Conservation (phyloP, 2,329 filamentous ascomycete species). For the Hymenotorrendiella dingleyae region DNA sequence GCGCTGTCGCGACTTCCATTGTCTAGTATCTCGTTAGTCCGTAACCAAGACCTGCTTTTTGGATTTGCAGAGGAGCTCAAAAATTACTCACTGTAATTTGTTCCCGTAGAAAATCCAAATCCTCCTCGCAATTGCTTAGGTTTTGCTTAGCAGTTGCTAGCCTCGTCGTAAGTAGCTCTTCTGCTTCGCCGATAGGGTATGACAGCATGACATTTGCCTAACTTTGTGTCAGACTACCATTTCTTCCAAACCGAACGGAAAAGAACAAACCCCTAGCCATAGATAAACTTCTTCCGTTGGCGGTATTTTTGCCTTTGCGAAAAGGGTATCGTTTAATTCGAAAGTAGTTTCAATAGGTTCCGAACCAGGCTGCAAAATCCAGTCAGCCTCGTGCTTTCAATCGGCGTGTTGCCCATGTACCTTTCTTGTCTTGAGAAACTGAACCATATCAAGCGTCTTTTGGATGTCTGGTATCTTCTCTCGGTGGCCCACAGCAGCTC, state of each 20-base stretch:
- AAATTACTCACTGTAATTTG: constrained; percentile 75
- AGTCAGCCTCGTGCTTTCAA: constrained; percentile 11
- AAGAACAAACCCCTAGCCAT: constrained; percentile 76
- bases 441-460: constrained; percentile 89
- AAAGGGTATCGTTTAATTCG: constrained; percentile 93
- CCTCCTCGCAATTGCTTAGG: constrained; percentile 86
- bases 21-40: constrained; percentile 16
- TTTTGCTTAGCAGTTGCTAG: constrained; percentile 73
- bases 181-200: constrained; percentile 85
- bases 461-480: constrained; percentile 97
- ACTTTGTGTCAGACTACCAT: constrained; percentile 12
- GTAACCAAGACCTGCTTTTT: neutral
- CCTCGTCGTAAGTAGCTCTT: constrained; percentile 71
- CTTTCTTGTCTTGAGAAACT: constrained; percentile 72
- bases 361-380: constrained; percentile 30
- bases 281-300: constrained; percentile 88
- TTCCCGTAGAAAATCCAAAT: constrained; percentile 89
- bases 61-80: neutral
- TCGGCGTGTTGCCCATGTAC: constrained; percentile 36
- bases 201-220: constrained; percentile 96
- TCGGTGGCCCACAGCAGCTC: constrained; percentile 71
- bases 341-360: constrained; percentile 87
- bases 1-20: constrained; percentile 92
- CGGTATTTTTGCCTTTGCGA: constrained; percentile 77
- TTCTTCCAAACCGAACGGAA: neutral